Evolutionary conservation across 495 filamentous ascomycete genomes (phyloP), one percentile per base, ranked within the genome.

Genomic region (Aspergillus affinis): DNA sequence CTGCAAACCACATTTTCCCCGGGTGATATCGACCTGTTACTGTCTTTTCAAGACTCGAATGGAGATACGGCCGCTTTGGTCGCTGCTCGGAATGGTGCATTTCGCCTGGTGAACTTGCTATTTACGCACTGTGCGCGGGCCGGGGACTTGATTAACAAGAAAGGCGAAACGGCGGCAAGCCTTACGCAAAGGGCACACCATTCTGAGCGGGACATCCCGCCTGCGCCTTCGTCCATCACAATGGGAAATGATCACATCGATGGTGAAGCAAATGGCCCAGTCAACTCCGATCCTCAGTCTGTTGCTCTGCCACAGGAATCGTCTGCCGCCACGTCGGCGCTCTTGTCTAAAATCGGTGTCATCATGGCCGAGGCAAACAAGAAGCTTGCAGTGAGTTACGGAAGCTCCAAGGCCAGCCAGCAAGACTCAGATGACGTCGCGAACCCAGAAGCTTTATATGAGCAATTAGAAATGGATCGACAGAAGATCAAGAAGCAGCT

Each of bases 1-100:
- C 78, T 98, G 23, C 81, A 83, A 57, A 87, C 92, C 62, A 80
- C 83, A 1, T 82, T 83, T 54, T 79, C 84, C 10, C 81, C 83
- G 18, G 83, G 87, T 56, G 86, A 90, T 51, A 81, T 97, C 19
- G 86, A 89, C 51, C 70, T 80, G 89, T 20, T 78, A 32, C 57
- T 79, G 68, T 96, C 48, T 82, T 97, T 78, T 20, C 89, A 90
- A 66, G 93, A 98, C 70, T 73, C 85, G 17, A 84, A 89, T 45
- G 93, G 92, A 26, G 92, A 98, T 67, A 97, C 94, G 0, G 91
- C 95, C 0, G 80, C 92, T 55, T 89, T 94, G 55, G 87, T 98
- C 27, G 93, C 91, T 8, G 91, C 93, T 19, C 87, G 90, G 58
- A 84, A 88, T 51, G 77, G 76, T 18, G 75, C 74, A 20, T 78